phyloP scores from a whole-genome alignment of 2,329 filamentous ascomycete genomes.

The Sordariomycetes sp. region DNA sequence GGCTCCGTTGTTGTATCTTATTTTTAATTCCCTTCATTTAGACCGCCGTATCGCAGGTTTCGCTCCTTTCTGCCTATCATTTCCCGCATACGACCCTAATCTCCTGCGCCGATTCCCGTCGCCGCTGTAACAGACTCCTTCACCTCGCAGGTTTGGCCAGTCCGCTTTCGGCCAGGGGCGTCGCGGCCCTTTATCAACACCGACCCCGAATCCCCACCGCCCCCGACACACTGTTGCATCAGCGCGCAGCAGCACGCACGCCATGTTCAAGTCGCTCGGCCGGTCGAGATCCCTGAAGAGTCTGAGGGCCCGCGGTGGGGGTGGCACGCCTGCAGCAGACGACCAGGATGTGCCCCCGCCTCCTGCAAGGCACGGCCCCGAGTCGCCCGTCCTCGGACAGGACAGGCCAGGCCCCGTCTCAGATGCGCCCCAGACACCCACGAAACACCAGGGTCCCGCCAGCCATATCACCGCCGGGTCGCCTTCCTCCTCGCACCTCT shows the following conservation, averaged over 20 bases:
- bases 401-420: constrained; percentile 20
- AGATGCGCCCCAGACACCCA: constrained; percentile 14
- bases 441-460: constrained; percentile 4
- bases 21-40: background rate
- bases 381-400: constrained; percentile 9
- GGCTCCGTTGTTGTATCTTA: background rate
- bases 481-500: constrained; percentile 19
- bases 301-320: constrained; percentile 11
- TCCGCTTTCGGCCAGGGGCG: background rate
- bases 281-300: constrained; percentile 19
- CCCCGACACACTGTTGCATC: constrained; percentile 1
- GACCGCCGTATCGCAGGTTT: background rate
- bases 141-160: background rate
- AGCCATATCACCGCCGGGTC: constrained; percentile 9
- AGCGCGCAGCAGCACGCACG: background rate
- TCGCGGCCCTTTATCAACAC: background rate
- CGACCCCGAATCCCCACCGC: background rate
- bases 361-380: constrained; percentile 12
- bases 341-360: background rate
- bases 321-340: constrained; percentile 2
- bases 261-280: constrained; percentile 21
- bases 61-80: background rate
- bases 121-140: background rate
- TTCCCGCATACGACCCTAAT: background rate
- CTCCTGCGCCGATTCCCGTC: background rate